Evolutionary conservation across 768 basidiomycete species (phyloP), one percentile per base, ranked within the genome.

Genomic region (Melanogaster broomeanus): DNA sequence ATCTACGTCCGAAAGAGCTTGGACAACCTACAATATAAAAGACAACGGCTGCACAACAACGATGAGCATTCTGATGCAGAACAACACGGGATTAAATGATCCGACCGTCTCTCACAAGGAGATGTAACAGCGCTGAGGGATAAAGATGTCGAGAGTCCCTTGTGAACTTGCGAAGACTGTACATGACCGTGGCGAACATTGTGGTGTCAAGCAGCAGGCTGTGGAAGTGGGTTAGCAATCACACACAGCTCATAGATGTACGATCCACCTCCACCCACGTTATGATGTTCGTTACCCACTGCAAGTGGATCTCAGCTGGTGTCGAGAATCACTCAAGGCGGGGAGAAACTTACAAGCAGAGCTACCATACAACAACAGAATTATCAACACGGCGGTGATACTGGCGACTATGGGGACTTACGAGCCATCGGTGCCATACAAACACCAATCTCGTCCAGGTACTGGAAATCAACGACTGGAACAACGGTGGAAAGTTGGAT

Each of bases 21-120:
- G 31, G 31, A 12, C 2, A 31, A n/a, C 53, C 2, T 46, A 57
- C 49, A 16, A 12, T n/a, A 28, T 18, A 28, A 30, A 19, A 5
- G 15, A 28, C 13, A 19, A 22, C 9, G 16, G n/a, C 40, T 27
- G 12, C 21, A 22, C 11, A 19, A 19, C 37, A 16, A 53, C 24
- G 44, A 3, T 21, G 22, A 19, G 28, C n/a, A 11, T 39, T 3
- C 24, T n/a, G 1, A 16, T 18, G 18, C 22, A 10, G n/a, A 3
- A 2, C 6, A 24, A 4, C 10, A 0, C 10, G 3, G 13, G 21
- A 24, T 13, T 4, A 39, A 27, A 15, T 3, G 15, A 1, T 31
- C 54, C 49, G 18, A 60, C 57, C 59, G 41, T 60, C 59, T 39
- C 57, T 53, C 11, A 55, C 5, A 11, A 60, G 59, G 8, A 52